Evolutionary conservation across 768 basidiomycete species (phyloP).

Genomic region (Tulasnella sp.): DNA sequence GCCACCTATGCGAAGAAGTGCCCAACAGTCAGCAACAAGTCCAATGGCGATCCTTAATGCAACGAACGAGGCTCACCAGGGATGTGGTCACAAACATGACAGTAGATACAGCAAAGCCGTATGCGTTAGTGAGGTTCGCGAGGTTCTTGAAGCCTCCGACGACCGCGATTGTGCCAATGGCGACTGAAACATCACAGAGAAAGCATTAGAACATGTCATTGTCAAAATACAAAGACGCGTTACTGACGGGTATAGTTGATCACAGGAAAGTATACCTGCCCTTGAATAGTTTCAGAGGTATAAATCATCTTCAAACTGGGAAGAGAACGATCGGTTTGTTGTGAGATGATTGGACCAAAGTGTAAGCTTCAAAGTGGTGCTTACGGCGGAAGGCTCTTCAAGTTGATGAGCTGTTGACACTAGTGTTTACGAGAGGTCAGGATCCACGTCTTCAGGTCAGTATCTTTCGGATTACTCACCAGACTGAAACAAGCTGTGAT

Average conservation of each 20-base stretch:
- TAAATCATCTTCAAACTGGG: constrained; percentile 40
- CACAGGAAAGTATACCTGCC: constrained; percentile 55
- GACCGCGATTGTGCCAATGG: constrained; percentile 41
- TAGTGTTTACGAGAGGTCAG: constrained; percentile 29
- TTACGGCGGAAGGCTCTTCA: constrained; percentile 43
- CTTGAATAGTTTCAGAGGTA: constrained; percentile 49
- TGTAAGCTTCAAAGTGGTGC: constrained; percentile 4
- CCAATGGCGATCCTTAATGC: too few species aligned
- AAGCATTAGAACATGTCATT: not conserved
- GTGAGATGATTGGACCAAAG: not conserved
- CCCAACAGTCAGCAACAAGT: too few species aligned
- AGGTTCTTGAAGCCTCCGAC: constrained; percentile 49
- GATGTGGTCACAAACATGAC: constrained; percentile 28
- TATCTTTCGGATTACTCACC: not conserved
- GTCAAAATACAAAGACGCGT: too few species aligned
- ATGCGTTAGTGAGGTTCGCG: constrained; percentile 45
- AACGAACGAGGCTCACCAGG: too few species aligned
- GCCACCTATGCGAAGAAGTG: too few species aligned
- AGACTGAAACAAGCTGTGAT: constrained; percentile 49
- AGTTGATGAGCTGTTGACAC: constrained; percentile 53
- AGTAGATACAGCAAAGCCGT: constrained; percentile 27
- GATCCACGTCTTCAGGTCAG: not conserved
- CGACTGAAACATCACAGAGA: constrained; percentile 28
- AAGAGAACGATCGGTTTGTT: not conserved
- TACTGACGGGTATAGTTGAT: constrained; percentile 42